Conservation (phyloP, 2,329 filamentous ascomycete genomes). For the Epichloe aotearoae region DNA sequence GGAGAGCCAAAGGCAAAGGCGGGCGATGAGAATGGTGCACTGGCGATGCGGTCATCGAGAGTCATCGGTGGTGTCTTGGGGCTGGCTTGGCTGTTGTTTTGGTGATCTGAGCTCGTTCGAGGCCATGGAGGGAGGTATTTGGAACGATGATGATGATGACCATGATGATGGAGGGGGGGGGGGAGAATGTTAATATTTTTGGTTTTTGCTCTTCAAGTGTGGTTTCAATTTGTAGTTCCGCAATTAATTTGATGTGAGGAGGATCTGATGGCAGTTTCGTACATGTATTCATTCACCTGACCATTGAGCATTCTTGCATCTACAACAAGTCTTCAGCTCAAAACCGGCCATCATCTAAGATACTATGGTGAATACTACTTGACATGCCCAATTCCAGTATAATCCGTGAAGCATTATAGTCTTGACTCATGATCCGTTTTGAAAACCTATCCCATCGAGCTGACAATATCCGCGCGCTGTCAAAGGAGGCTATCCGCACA, state of each 20-base stretch:
- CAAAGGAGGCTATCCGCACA: not conserved
- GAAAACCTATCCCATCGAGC: not conserved
- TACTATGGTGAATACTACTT: not conserved
- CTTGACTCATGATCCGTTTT: conserved; percentile 1
- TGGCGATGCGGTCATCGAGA: not conserved
- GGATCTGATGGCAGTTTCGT: too few relatives aligned
- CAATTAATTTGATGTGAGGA: too few relatives aligned
- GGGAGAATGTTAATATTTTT: too few relatives aligned
- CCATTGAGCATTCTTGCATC: too few relatives aligned
- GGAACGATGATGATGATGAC: too few relatives aligned
- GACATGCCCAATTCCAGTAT: not conserved
- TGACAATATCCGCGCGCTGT: not conserved
- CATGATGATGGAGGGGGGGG: too few relatives aligned
- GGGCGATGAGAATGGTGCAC: conserved; percentile 4
- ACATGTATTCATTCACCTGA: too few relatives aligned
- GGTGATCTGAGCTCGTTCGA: not conserved
- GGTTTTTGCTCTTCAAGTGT: too few relatives aligned
- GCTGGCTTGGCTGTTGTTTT: conserved; percentile 8
- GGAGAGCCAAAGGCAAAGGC: not conserved
- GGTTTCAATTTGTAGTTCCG: too few relatives aligned
- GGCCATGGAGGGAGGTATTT: not conserved
- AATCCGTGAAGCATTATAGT: conserved; percentile 1
- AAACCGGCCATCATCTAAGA: too few relatives aligned
- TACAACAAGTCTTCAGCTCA: too few relatives aligned
- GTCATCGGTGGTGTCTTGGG: conserved; percentile 6